Evolutionary conservation across 495 filamentous ascomycete species (phyloP).

Genomic region (Hypoxylon subgilvum): DNA sequence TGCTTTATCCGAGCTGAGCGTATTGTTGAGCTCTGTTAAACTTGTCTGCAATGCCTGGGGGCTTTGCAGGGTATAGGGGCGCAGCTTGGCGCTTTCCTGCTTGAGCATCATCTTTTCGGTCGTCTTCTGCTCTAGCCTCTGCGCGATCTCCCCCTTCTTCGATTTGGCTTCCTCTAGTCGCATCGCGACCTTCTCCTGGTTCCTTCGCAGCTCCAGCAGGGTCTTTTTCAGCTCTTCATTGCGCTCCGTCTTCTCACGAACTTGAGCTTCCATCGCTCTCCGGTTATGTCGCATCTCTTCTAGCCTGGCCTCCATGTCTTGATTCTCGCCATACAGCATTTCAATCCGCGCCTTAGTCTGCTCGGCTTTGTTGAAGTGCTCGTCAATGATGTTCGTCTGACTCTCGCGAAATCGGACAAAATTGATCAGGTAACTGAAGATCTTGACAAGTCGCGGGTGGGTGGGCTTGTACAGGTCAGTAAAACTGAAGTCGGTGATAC

Average conservation of each 20-base stretch:
- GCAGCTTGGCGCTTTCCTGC: conserved; percentile 84
- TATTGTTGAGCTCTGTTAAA: conserved; percentile 80
- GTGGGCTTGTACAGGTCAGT: conserved; percentile 87
- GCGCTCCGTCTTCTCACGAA: conserved; percentile 78
- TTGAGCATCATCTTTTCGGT: conserved; percentile 61
- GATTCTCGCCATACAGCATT: conserved; percentile 81
- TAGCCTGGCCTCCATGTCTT: conserved; percentile 79
- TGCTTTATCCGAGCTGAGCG: conserved; percentile 73
- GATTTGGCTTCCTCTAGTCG: conserved; percentile 75
- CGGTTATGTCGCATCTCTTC: conserved; percentile 78
- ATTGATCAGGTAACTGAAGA: conserved; percentile 96
- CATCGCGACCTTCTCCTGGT: conserved; percentile 78
- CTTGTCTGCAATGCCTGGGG: conserved; percentile 80
- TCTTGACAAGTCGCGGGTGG: conserved; percentile 82
- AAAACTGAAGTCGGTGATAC: conserved; percentile 91
- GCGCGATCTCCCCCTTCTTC: conserved; percentile 73
- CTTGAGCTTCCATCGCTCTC: conserved; percentile 75
- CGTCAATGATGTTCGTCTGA: conserved; percentile 82
- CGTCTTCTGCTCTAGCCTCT: conserved; percentile 79
- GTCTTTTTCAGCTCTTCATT: conserved; percentile 84
- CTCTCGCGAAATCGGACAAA: conserved; percentile 96
- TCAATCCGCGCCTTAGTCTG: conserved; percentile 84
- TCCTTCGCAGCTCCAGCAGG: conserved; percentile 74
- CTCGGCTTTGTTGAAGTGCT: conserved; percentile 90
- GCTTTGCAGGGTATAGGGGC: conserved; percentile 88